These are phyloP conservation scores for Umbelopsis vinacea DNA, from an alignment of 192 early-diverging fungal genomes.

Conservation along the genomic window DNA sequence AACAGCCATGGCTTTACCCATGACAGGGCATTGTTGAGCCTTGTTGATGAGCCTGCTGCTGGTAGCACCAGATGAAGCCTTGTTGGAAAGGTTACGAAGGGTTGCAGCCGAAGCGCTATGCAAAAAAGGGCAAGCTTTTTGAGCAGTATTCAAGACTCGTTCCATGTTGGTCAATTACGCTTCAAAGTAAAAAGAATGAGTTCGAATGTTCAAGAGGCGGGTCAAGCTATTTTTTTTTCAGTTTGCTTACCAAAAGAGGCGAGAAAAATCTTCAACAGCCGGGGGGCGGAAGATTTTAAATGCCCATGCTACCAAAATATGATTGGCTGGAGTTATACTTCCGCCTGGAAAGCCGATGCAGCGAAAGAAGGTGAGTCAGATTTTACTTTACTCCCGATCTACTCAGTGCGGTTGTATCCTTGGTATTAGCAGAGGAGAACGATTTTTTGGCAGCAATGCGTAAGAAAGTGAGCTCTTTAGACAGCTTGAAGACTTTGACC, in stretches of 20 bases:
- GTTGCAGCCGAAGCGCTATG: slow-evolving; percentile 70
- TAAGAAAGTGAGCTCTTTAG: too few relatives aligned
- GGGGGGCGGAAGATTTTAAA: slow-evolving; percentile 3
- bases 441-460: too few relatives aligned
- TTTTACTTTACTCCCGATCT: neutral
- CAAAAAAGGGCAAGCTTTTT: slow-evolving; percentile 77
- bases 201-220: neutral
- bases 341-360: neutral
- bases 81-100: slow-evolving; percentile 62
- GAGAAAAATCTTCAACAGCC: slow-evolving; percentile 19
- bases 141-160: slow-evolving; percentile 40
- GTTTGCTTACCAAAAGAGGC: slow-evolving; percentile 24
- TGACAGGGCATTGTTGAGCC: slow-evolving; percentile 80
- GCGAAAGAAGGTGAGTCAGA: slow-evolving; percentile 5
- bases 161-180: slow-evolving; percentile 41
- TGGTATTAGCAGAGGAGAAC: too few relatives aligned
- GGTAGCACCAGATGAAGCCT: slow-evolving; percentile 33
- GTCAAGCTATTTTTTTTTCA: neutral
- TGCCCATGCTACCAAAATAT: neutral
- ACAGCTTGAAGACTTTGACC: neutral
- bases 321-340: slow-evolving; percentile 1
- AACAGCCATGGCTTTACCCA: slow-evolving; percentile 74
- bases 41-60: slow-evolving; percentile 53
- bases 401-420: too few relatives aligned
- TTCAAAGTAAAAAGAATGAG: slow-evolving; percentile 5